Evolutionary conservation across 768 basidiomycete species (phyloP), one percentile per base, ranked within the genome.

Genomic region (Megacollybia marginata): DNA sequence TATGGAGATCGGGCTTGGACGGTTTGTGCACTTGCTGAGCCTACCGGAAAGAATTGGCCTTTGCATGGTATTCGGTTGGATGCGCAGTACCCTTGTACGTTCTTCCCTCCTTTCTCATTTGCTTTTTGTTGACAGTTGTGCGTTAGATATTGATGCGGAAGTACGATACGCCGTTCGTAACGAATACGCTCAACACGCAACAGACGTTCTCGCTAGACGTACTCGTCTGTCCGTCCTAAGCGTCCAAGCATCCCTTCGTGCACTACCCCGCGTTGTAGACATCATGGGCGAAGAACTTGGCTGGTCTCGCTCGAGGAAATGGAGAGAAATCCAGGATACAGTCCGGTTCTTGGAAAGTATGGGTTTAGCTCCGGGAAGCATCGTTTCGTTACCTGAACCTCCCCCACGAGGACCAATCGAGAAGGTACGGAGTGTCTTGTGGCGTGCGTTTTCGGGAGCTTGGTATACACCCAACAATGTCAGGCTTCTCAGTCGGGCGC

Each of bases 1-100:
- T 98, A 99, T 60, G 95, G 95, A 20, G 93, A 96, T 66, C 86
- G 93, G 47, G 93, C 95, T 1, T 98, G 95, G 95, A 87, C 88
- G 0, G 90, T 98, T 0, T 88, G 86, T 58, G 79, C 82, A 0
- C 77, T 93, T 50, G 85, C 88, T 1, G 74, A 83, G 46, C 34
- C 46, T 2, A 28, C 23, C 13, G 50, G 73, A 75, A 48, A 74
- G 71, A 28, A 2, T 28, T 28, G 23, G 23, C 23, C 23, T 10
- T 94, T 92, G 10, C 83, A 94, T 59, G 94, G 23, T 92, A 73
- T 78, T 48, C 76, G 86, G 4, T 70, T 99, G 18, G 74, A 71
- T 31, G 66, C 79, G 2, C 73, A 76, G 50, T 92, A 95, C 61
- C 85, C 93, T 44, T 94, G 85, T 87, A 64, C 38, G 80, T 62